Evolutionary conservation across 1,139 yeast species (phyloP).

Genomic region (Magnusiomyces clavatus): DNA sequence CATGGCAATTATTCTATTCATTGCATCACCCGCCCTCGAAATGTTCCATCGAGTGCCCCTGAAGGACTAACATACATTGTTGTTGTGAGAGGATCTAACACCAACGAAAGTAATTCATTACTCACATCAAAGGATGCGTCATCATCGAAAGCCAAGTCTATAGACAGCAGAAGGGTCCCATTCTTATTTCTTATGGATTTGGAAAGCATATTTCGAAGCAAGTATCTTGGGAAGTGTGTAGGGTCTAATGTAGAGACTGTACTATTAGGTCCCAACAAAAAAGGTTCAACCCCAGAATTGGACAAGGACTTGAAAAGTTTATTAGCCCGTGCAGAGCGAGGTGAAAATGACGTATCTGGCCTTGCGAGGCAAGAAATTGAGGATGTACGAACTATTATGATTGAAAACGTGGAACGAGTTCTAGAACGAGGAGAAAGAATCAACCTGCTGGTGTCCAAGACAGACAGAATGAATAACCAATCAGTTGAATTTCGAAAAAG

Average conservation of each 20-base stretch:
- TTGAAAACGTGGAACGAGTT: constrained; percentile 39
- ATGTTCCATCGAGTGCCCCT: constrained; percentile 20
- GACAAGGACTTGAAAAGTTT: constrained; percentile 18
- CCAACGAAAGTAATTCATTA: background rate
- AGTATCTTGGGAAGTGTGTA: constrained; percentile 15
- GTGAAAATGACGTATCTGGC: constrained; percentile 24
- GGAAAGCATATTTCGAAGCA: constrained; percentile 22
- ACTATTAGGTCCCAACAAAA: constrained; percentile 7
- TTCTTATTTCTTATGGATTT: constrained; percentile 29
- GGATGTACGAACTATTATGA: constrained; percentile 35
- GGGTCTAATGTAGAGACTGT: constrained; percentile 14
- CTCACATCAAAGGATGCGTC: background rate
- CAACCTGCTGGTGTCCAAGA: constrained; percentile 67
- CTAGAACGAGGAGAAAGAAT: constrained; percentile 78
- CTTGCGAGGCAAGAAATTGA: constrained; percentile 34
- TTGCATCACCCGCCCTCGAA: constrained; percentile 27
- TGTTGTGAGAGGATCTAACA: constrained; percentile 17
- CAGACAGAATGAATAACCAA: constrained; percentile 62
- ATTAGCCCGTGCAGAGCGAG: constrained; percentile 22
- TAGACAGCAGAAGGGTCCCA: constrained; percentile 29
- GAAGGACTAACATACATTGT: constrained; percentile 29
- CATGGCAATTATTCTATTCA: constrained; percentile 31
- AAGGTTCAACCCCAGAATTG: constrained; percentile 5
- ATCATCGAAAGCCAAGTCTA: background rate
- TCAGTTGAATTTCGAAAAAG: constrained; percentile 67